Percentiles rank a stretch among this genome's conserved stretches.
phyloP scores from a whole-genome alignment of 495 filamentous ascomycete species.

The Trichocladium uniseriatum region DNA sequence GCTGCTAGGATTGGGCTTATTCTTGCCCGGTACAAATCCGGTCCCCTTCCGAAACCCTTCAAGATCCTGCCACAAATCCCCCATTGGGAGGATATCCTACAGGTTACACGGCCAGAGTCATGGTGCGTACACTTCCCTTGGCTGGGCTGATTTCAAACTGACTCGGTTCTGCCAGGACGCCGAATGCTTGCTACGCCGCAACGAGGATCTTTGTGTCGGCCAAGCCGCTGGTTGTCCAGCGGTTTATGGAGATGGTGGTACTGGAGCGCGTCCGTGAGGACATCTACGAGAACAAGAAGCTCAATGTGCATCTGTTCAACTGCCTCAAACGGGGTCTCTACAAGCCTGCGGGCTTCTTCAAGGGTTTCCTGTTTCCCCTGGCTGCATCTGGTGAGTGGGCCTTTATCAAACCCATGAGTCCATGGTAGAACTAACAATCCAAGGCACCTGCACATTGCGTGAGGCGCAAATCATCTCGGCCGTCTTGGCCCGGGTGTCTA shows the following conservation, averaged over 20 bases:
- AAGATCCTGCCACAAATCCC: conserved; percentile 90
- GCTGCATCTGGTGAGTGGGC: conserved; percentile 47
- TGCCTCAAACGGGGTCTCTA: conserved; percentile 86
- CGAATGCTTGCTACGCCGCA: conserved; percentile 65
- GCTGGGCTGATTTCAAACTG: not conserved
- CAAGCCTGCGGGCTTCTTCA: conserved; percentile 95
- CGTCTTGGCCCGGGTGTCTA: conserved; percentile 63
- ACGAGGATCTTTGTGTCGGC: conserved; percentile 83
- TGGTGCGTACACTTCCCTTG: conserved; percentile 10
- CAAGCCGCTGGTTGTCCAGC: conserved; percentile 64
- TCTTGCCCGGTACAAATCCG: conserved; percentile 86
- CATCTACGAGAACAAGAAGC: conserved; percentile 64
- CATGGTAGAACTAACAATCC: not conserved
- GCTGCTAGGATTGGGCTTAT: conserved; percentile 65
- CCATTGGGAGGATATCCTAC: conserved; percentile 70
- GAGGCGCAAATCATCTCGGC: conserved; percentile 86
- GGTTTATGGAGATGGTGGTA: conserved; percentile 71
- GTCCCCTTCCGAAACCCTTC: conserved; percentile 92
- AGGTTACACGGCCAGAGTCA: conserved; percentile 20
- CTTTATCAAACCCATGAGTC: not conserved
- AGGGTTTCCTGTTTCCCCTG: conserved; percentile 83
- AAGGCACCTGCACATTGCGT: conserved; percentile 68
- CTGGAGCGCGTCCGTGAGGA: conserved; percentile 85
- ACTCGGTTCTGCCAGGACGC: conserved; percentile 46
- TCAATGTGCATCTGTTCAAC: conserved; percentile 93